phyloP scores from a whole-genome alignment of 257 asterid species.

The Solanum stenotomum region DNA sequence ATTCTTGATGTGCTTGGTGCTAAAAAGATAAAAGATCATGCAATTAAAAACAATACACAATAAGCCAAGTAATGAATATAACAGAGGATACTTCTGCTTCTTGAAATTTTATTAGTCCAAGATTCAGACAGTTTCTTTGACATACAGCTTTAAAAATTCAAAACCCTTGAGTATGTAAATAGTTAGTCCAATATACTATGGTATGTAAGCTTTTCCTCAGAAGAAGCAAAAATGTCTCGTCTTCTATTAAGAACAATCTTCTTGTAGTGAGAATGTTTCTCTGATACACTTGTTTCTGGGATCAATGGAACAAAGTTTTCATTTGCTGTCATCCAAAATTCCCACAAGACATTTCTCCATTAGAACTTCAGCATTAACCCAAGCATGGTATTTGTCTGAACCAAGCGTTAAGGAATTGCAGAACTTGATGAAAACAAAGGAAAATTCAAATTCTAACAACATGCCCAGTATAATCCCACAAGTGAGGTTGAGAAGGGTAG shows the following conservation, averaged over 20 bases:
- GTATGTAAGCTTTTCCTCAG: neutral
- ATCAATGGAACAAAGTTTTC: conserved; percentile 8
- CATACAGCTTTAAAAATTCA: neutral
- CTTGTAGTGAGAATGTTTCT: neutral
- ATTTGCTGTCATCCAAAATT: conserved; percentile 40
- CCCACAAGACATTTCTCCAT: conserved; percentile 94
- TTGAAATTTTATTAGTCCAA: neutral
- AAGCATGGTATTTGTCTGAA: conserved; percentile 88
- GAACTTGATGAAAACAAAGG: neutral
- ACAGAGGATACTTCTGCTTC: neutral
- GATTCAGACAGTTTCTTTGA: neutral
- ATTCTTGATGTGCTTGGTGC: neutral
- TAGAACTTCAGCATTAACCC: conserved; percentile 84
- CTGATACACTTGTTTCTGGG: neutral
- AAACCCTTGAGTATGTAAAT: neutral
- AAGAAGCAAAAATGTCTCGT: neutral
- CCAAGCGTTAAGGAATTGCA: conserved; percentile 34
- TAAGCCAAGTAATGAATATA: neutral
- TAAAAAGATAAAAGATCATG: neutral
- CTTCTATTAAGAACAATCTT: neutral
- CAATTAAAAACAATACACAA: neutral
- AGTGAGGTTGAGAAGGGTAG: neutral
- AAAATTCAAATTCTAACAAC: neutral
- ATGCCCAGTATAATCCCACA: neutral
- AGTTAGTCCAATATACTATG: neutral